Percentiles rank a stretch among this genome's conserved stretches.
phyloP scores from a whole-genome alignment of 2,329 filamentous ascomycete species.

The Microsporum ferrugineum region DNA sequence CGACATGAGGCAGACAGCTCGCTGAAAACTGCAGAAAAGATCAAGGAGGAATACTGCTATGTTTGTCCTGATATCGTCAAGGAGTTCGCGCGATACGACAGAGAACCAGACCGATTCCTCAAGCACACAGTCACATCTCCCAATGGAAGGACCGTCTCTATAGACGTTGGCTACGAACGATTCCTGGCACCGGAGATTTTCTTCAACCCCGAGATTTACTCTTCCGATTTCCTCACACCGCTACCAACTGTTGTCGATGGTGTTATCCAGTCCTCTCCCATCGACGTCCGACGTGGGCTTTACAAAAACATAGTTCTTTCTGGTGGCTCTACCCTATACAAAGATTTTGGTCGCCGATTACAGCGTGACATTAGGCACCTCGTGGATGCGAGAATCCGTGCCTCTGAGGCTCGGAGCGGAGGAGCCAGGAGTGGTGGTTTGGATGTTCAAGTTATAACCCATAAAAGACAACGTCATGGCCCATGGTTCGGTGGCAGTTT shows the following conservation, averaged over 20 bases:
- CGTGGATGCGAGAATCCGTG: slow-evolving; percentile 83
- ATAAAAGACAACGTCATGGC: slow-evolving; percentile 93
- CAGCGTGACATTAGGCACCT: slow-evolving; percentile 95
- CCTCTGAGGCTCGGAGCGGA: slow-evolving; percentile 82
- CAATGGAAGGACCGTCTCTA: slow-evolving; percentile 69
- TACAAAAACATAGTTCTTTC: slow-evolving; percentile 99
- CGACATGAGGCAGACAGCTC: slow-evolving; percentile 94
- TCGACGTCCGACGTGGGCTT: slow-evolving; percentile 88
- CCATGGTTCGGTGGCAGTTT: slow-evolving; percentile 98
- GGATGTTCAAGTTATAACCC: slow-evolving; percentile 92
- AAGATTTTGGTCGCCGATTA: slow-evolving; percentile 90
- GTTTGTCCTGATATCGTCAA: slow-evolving; percentile 98
- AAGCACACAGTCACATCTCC: slow-evolving; percentile 81
- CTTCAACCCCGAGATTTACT: slow-evolving; percentile 99
- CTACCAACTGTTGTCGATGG: slow-evolving; percentile 88
- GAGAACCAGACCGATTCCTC: slow-evolving; percentile 78
- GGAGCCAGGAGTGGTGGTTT: slow-evolving; percentile 87
- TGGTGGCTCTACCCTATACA: slow-evolving; percentile 93
- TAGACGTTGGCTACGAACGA: slow-evolving; percentile 94
- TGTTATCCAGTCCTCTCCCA: slow-evolving; percentile 94
- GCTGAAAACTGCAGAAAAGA: slow-evolving; percentile 91
- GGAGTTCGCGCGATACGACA: slow-evolving; percentile 90
- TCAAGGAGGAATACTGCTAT: slow-evolving; percentile 98
- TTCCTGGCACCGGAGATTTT: slow-evolving; percentile 98
- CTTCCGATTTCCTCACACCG: slow-evolving; percentile 93